phyloP scores from a whole-genome alignment of 441 rosid species.

The Hypseocharis bilobata region DNA sequence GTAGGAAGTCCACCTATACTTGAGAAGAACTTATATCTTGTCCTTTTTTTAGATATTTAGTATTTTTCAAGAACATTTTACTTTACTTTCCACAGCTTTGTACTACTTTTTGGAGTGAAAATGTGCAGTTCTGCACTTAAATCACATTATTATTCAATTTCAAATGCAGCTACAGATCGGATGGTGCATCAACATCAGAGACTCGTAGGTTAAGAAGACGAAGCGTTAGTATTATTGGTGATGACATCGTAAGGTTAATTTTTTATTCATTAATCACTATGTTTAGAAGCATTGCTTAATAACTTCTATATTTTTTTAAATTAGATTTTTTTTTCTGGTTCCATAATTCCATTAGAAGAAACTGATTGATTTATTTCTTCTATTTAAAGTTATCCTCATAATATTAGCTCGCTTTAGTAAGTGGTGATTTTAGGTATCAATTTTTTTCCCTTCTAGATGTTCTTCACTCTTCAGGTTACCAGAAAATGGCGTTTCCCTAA shows the following conservation, averaged over 20 bases:
- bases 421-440: background rate
- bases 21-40: no score
- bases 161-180: slow-evolving; percentile 55
- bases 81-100: background rate
- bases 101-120: background rate
- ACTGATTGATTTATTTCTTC: background rate
- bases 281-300: background rate
- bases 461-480: background rate
- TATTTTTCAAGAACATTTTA: background rate
- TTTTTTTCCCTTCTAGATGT: no score
- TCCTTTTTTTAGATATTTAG: background rate
- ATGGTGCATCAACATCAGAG: slow-evolving; percentile 68
- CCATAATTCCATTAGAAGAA: background rate
- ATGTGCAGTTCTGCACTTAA: slow-evolving; percentile 11
- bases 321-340: background rate
- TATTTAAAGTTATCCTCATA: no score
- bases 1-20: no score
- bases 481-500: background rate
- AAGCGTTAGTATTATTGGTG: slow-evolving; percentile 97
- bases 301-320: background rate
- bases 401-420: background rate
- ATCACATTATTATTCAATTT: slow-evolving; percentile 22
- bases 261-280: slow-evolving; percentile 26
- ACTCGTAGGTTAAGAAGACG: slow-evolving; percentile 86
- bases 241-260: slow-evolving; percentile 93